These are phyloP conservation scores for Chytriomyces confervae DNA, from an alignment of 192 early-diverging fungal genomes.

Conservation along the genomic window DNA sequence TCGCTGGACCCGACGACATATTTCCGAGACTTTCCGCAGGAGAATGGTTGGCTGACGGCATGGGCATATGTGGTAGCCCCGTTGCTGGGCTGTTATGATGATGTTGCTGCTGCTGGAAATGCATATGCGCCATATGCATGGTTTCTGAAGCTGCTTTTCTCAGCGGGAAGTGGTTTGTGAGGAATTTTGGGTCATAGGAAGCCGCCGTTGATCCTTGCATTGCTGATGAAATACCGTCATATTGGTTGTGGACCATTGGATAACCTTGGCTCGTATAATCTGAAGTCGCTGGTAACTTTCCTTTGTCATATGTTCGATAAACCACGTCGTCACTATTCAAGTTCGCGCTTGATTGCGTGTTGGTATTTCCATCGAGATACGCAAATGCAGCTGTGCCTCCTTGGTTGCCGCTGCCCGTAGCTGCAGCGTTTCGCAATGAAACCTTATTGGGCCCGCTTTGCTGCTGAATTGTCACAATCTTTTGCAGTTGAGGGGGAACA, in stretches of 20 bases:
- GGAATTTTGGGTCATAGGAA: neutral
- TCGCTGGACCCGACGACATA: neutral
- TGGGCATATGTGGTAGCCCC: too few species aligned
- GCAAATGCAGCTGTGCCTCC: neutral
- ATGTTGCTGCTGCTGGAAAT: neutral
- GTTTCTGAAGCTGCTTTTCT: constrained; percentile 40
- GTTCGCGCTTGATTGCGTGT: neutral
- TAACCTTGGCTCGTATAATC: neutral
- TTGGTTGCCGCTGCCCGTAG: neutral
- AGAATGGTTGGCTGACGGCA: too few species aligned
- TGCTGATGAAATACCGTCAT: too few species aligned
- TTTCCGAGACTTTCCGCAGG: neutral
- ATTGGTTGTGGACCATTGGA: too few species aligned
- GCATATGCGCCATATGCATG: neutral
- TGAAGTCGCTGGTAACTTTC: neutral
- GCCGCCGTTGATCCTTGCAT: neutral
- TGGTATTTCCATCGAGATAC: neutral
- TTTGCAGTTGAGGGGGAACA: constrained; percentile 58
- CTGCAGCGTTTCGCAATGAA: constrained; percentile 20
- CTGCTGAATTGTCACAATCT: constrained; percentile 53
- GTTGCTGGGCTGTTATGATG: too few species aligned
- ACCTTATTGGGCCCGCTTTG: constrained; percentile 40
- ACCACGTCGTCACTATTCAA: constrained; percentile 17
- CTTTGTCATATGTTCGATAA: neutral
- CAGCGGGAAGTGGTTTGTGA: constrained; percentile 31